Conservation (phyloP, 306 rosid genomes). For the Clitoria ternatea region DNA sequence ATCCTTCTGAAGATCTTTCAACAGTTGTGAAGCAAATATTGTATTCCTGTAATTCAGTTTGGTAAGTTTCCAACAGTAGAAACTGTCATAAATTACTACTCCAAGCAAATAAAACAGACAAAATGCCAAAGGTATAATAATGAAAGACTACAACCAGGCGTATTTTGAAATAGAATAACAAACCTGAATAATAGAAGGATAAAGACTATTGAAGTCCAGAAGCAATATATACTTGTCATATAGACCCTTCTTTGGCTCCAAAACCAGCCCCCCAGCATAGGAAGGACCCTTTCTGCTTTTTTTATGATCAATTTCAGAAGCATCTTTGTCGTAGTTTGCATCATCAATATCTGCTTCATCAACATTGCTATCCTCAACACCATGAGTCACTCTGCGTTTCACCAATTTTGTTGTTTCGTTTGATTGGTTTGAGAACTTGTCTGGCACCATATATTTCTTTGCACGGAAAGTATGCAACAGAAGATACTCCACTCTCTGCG, state of each 20-base stretch:
- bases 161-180: neutral
- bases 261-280: conserved; percentile 92
- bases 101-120: conserved; percentile 9
- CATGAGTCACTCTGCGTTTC: conserved; percentile 52
- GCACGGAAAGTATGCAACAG: conserved; percentile 94
- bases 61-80: conserved; percentile 18
- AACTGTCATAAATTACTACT: conserved; percentile 4
- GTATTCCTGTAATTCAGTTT: conserved; percentile 64
- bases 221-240: conserved; percentile 91
- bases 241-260: conserved; percentile 97
- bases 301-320: conserved; percentile 46
- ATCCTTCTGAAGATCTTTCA: conserved; percentile 64
- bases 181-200: conserved; percentile 98
- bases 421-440: conserved; percentile 53
- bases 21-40: conserved; percentile 98
- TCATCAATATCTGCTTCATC: conserved; percentile 57
- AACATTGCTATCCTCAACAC: conserved; percentile 40
- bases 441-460: conserved; percentile 83
- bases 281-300: conserved; percentile 80
- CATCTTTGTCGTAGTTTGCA: conserved; percentile 46
- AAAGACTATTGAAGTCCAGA: conserved; percentile 95
- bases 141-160: conserved; percentile 7
- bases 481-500: conserved; percentile 96
- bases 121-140: neutral
- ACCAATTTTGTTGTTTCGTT: conserved; percentile 61